Percentiles rank a stretch among this genome's conserved stretches.
phyloP scores from a whole-genome alignment of 23 red algal genomes.

The Chondrus crispus region DNA sequence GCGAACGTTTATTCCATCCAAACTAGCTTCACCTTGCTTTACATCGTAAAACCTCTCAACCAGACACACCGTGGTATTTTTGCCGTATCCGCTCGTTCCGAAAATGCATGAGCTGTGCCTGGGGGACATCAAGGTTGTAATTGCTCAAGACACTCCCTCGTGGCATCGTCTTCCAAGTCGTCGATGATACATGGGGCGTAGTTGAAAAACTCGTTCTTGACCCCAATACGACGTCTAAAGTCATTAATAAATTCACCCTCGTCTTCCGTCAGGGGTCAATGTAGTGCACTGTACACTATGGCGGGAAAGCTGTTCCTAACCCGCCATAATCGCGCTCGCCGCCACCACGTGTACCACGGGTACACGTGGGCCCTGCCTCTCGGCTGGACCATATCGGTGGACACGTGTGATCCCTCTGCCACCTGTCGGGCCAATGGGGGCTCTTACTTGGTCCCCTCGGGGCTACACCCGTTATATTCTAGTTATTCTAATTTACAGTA shows the following conservation, averaged over 20 bases:
- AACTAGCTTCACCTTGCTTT: constrained; percentile 41
- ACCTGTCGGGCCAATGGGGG: too few relatives aligned
- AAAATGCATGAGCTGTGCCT: constrained; percentile 82
- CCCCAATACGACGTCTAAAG: constrained; percentile 58
- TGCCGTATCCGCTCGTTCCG: constrained; percentile 80
- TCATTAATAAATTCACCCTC: constrained; percentile 43
- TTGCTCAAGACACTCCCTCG: constrained; percentile 50
- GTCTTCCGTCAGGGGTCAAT: constrained; percentile 27
- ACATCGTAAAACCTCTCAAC: constrained; percentile 89
- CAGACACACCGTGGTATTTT: constrained; percentile 82
- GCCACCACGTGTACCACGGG: too few relatives aligned
- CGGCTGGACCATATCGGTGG: too few relatives aligned
- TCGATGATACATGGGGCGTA: constrained; percentile 63
- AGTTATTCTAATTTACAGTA: too few relatives aligned
- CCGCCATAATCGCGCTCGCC: too few relatives aligned
- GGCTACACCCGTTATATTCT: too few relatives aligned
- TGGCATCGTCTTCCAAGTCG: constrained; percentile 22
- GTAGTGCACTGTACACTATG: too few relatives aligned
- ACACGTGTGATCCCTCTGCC: too few relatives aligned
- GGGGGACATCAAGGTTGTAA: constrained; percentile 31
- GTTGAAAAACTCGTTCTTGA: constrained; percentile 68
- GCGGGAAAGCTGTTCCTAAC: too few relatives aligned
- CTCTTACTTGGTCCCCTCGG: too few relatives aligned
- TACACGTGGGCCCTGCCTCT: too few relatives aligned
- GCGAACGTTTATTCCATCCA: constrained; percentile 62